These are phyloP conservation scores for Naematelia encephala DNA, from an alignment of 768 basidiomycete species.

Conservation along the genomic window DNA sequence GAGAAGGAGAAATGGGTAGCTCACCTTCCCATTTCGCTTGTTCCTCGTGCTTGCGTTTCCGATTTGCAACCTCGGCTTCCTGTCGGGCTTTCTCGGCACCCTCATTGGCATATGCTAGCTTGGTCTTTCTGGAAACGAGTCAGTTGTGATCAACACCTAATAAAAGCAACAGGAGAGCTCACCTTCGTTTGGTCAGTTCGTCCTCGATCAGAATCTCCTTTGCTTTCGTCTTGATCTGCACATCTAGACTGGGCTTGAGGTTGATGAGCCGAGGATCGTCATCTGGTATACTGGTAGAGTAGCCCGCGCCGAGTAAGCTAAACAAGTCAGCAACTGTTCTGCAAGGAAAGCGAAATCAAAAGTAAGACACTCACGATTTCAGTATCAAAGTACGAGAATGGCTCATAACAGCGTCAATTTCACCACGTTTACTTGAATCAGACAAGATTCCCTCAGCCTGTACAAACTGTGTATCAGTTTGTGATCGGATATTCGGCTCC, in stretches of 20 bases:
- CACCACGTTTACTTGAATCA: conserved; percentile 38
- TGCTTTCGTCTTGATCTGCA: conserved; percentile 41
- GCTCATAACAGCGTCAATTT: conserved; percentile 49
- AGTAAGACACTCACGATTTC: conserved; percentile 36
- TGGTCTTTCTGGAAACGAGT: conserved; percentile 30
- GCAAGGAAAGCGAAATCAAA: background rate
- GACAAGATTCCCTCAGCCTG: conserved; percentile 47
- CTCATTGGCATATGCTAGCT: conserved; percentile 48
- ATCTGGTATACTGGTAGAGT: conserved; percentile 40
- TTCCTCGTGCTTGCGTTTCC: conserved; percentile 48
- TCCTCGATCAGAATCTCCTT: conserved; percentile 49
- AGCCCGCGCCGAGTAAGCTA: conserved; percentile 44
- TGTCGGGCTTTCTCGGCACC: conserved; percentile 48
- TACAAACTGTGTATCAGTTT: conserved; percentile 12
- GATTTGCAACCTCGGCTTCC: conserved; percentile 37
- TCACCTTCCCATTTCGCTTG: conserved; percentile 49
- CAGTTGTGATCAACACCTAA: background rate
- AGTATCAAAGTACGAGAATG: conserved; percentile 44
- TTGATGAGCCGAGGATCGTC: conserved; percentile 37
- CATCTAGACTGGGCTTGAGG: conserved; percentile 42
- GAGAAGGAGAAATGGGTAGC: conserved; percentile 6
- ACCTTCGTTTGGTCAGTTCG: conserved; percentile 44
- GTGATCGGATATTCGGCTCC: background rate
- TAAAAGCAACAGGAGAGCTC: conserved; percentile 13
- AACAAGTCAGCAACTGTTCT: conserved; percentile 1